Conservation (phyloP, 306 rosid species). For the Cicer cuneatum region DNA sequence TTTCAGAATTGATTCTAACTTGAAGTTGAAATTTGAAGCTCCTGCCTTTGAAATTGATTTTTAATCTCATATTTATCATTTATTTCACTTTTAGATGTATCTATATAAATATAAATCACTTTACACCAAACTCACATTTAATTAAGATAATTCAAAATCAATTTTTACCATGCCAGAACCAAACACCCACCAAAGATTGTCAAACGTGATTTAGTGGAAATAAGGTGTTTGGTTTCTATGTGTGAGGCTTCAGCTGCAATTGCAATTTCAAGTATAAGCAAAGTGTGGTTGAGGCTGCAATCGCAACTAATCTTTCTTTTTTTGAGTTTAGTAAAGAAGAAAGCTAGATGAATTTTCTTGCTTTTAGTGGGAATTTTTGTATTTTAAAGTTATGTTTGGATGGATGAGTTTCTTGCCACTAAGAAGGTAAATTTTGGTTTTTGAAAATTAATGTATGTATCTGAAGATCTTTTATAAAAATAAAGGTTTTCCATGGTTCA, state of each 20-base stretch:
- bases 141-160: neutral
- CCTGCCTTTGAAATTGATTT: neutral
- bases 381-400: neutral
- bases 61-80: neutral
- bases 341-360: neutral
- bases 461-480: too few relatives aligned
- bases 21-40: neutral
- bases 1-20: neutral
- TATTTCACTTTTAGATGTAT: neutral
- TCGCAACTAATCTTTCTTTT: neutral
- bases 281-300: neutral
- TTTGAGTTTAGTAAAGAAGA: neutral
- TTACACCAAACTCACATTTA: neutral
- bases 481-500: neutral
- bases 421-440: neutral
- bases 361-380: neutral
- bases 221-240: conserved; percentile 1
- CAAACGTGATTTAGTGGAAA: neutral
- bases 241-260: neutral
- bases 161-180: too few relatives aligned
- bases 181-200: neutral
- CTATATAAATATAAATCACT: neutral
- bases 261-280: neutral
- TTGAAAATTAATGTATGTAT: too few relatives aligned
- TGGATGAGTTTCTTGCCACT: conserved; percentile 8